phyloP scores from a whole-genome alignment of 2,329 filamentous ascomycete species.

The Orbilia blumenaviensis region DNA sequence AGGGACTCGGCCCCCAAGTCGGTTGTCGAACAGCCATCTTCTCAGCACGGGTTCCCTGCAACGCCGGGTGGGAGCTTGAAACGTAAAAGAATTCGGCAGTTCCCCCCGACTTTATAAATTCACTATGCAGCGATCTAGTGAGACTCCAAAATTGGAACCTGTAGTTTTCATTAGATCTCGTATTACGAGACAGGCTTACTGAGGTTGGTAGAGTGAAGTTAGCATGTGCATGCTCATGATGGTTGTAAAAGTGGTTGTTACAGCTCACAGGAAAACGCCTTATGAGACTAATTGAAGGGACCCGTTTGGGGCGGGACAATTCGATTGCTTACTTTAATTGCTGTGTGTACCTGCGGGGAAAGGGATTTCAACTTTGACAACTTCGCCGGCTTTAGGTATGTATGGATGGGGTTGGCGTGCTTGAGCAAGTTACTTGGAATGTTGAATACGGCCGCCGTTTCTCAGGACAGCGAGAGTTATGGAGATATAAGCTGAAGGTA shows the following conservation, averaged over 20 bases:
- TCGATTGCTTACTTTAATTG: slow-evolving; percentile 13
- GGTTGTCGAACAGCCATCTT: slow-evolving; percentile 48
- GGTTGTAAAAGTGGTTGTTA: background rate
- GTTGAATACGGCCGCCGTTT: background rate
- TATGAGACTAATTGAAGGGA: slow-evolving; percentile 11
- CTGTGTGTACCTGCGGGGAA: slow-evolving; percentile 23
- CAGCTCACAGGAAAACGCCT: slow-evolving; percentile 22
- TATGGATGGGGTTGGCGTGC: background rate
- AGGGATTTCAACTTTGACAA: background rate
- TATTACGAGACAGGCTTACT: slow-evolving; percentile 53
- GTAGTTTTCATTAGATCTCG: slow-evolving; percentile 35
- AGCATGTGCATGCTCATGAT: slow-evolving; percentile 19
- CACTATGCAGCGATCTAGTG: slow-evolving; percentile 28
- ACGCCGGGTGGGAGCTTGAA: background rate
- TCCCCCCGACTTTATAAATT: slow-evolving; percentile 32
- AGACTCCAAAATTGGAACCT: slow-evolving; percentile 46
- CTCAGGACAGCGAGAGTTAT: slow-evolving; percentile 9
- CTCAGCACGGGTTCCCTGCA: slow-evolving; percentile 2
- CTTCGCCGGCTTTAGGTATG: background rate
- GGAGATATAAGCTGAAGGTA: slow-evolving; percentile 32
- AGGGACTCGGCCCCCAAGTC: slow-evolving; percentile 51
- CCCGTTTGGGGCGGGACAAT: slow-evolving; percentile 19
- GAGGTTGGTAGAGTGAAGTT: slow-evolving; percentile 13
- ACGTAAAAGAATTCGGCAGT: slow-evolving; percentile 38
- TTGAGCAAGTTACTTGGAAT: slow-evolving; percentile 1